Evolutionary conservation across 2,329 filamentous ascomycete species (phyloP), one percentile per base, ranked within the genome.

Genomic region (Aspergillus sp.): DNA sequence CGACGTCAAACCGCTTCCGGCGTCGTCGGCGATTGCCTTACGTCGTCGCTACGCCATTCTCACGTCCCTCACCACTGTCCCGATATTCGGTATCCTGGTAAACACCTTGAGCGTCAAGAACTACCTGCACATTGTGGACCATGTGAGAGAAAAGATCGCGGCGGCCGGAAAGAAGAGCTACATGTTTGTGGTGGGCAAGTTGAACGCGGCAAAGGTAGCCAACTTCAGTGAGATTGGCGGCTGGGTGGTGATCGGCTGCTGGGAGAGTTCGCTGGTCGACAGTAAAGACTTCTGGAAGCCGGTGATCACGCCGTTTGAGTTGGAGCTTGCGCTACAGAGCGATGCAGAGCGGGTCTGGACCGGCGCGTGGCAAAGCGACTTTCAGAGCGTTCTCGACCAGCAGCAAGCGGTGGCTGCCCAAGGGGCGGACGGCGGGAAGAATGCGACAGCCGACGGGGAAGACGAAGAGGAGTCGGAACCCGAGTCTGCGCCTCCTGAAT

Each of bases 211-310:
- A 34, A 99, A 99, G 71, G 81, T 99, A 19, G 94, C 94, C 45
- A 99, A 99, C 72, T 99, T 99, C 74, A 85, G 88, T 53, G 94
- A 99, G 71, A 84, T 99, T 4, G 93, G 91, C 41, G 93, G 91
- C 14, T 99, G 94, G 94, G 91, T 97, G 0, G 91, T 97, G 0
- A 89, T 99, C 9, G 93, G 94, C 2, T 99, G 94, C 73, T 99
- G 94, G 94, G 94, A 99, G 75, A 96, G 92, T 70, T 91, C 89
- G 54, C 76, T 97, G 47, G 84, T 99, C 4, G 93, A 97, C 63
- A 91, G 91, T 58, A 88, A 89, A 53, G 89, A 88, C 5, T 96
- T 96, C 67, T 97, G 87, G 81, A 84, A 85, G 62, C 91, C 92
- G 0, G 86, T 97, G 9, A 85, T 97, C 38, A 99, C 94, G n/a